A percentile compares a stretch with the other conserved stretches of the same genome.
These are phyloP conservation scores for Aciculoconidium aculeatum DNA, from an alignment of 805 yeast genomes.

Conservation along the genomic window DNA sequence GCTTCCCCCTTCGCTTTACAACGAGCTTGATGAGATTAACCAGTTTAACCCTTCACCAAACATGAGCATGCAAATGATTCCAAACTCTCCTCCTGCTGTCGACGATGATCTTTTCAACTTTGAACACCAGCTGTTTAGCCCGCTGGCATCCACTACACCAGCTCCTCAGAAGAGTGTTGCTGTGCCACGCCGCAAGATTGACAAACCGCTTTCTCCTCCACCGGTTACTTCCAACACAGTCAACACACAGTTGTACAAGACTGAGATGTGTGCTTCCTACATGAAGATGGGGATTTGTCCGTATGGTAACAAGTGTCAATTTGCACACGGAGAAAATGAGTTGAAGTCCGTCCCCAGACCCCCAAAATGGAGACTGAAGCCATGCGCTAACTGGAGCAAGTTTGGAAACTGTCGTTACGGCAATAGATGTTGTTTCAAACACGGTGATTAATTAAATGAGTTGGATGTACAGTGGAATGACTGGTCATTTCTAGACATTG, in stretches of 20 bases:
- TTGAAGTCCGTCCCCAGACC: slow-evolving; percentile 67
- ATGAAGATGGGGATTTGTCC: slow-evolving; percentile 68
- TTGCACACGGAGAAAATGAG: slow-evolving; percentile 85
- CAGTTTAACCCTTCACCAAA: too few relatives aligned
- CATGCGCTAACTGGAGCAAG: slow-evolving; percentile 83
- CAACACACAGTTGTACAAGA: slow-evolving; percentile 74
- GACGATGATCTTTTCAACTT: slow-evolving; percentile 17
- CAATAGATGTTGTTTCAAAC: slow-evolving; percentile 87
- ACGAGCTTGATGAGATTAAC: slow-evolving; percentile 7
- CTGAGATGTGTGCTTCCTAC: slow-evolving; percentile 82
- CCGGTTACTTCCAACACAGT: slow-evolving; percentile 12
- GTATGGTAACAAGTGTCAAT: slow-evolving; percentile 87
- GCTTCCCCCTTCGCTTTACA: slow-evolving; percentile 17
- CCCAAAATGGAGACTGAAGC: slow-evolving; percentile 84
- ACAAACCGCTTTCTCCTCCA: slow-evolving; percentile 2
- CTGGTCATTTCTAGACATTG: slow-evolving; percentile 1
- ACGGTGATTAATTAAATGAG: slow-evolving; percentile 35
- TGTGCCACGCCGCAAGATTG: slow-evolving; percentile 1
- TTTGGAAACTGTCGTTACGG: slow-evolving; percentile 84
- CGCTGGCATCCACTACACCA: slow-evolving; percentile 3
- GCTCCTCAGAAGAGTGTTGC: neutral
- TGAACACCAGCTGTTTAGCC: slow-evolving; percentile 13
- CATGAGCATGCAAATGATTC: too few relatives aligned
- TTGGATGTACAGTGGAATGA: neutral
- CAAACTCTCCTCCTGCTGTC: neutral